phyloP scores from a whole-genome alignment of 2,329 filamentous ascomycete genomes.

The Torrubiellomyces zombiae region DNA sequence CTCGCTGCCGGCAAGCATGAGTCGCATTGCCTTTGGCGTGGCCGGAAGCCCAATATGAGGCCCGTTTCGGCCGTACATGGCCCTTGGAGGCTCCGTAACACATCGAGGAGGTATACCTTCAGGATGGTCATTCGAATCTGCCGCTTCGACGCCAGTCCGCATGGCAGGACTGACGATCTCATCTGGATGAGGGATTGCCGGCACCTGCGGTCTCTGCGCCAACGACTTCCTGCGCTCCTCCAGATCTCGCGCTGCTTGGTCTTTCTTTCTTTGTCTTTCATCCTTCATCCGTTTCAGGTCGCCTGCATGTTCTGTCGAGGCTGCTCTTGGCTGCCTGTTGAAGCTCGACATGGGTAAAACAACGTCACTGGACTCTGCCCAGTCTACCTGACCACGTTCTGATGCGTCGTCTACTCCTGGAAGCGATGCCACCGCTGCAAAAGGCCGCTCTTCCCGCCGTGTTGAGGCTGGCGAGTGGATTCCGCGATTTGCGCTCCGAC shows the following conservation, averaged over 20 bases:
- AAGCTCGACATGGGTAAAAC: conserved; percentile 13
- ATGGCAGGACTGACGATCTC: conserved; percentile 21
- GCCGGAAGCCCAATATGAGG: conserved; percentile 65
- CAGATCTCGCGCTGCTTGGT: conserved; percentile 65
- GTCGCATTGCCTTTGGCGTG: conserved; percentile 79
- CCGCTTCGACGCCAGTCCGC: conserved; percentile 22
- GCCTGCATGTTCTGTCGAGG: conserved; percentile 30
- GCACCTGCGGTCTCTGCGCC: conserved; percentile 62
- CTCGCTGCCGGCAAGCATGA: conserved; percentile 51
- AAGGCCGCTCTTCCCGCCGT: conserved; percentile 18
- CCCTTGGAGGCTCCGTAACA: conserved; percentile 44
- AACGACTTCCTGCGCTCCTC: conserved; percentile 78
- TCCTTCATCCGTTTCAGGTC: conserved; percentile 39
- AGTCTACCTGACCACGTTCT: conserved; percentile 19
- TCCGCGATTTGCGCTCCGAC: conserved; percentile 31
- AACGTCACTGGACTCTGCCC: conserved; percentile 14
- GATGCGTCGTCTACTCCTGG: too few species aligned
- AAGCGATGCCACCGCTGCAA: too few species aligned
- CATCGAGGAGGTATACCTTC: conserved; percentile 38
- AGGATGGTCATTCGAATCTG: conserved; percentile 22
- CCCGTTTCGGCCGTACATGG: conserved; percentile 30
- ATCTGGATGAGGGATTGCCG: conserved; percentile 61
- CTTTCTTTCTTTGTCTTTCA: conserved; percentile 50
- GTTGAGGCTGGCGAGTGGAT: conserved; percentile 18
- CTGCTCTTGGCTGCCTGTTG: conserved; percentile 18